These are phyloP conservation scores for Dryas alaskensis DNA, from an alignment of 306 rosid species.

Conservation along the genomic window DNA sequence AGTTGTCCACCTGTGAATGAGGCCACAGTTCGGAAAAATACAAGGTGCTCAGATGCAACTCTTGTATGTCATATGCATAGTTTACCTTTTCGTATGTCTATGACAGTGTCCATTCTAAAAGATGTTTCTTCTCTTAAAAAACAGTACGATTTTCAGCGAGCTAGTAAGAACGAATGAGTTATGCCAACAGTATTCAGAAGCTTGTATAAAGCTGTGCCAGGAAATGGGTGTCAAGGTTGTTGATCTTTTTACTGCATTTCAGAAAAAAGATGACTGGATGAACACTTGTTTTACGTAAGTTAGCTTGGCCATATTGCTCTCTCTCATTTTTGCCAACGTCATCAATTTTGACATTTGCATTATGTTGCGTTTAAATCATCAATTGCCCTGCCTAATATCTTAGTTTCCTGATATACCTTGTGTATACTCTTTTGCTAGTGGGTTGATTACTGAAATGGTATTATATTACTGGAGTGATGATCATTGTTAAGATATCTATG, in stretches of 20 bases:
- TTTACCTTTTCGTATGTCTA: conserved; percentile 16
- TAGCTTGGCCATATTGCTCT: conserved; percentile 14
- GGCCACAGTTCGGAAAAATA: conserved; percentile 44
- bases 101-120: neutral
- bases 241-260: conserved; percentile 76
- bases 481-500: neutral
- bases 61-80: neutral
- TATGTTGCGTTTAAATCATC: conserved; percentile 6
- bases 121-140: conserved; percentile 16
- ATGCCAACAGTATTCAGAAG: conserved; percentile 76
- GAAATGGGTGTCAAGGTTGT: conserved; percentile 66
- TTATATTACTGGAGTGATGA: neutral
- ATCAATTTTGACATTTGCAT: conserved; percentile 9
- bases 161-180: conserved; percentile 83
- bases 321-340: neutral
- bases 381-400: neutral
- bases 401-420: neutral
- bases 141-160: conserved; percentile 59
- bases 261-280: conserved; percentile 65
- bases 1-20: conserved; percentile 84
- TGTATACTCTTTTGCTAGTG: conserved; percentile 1
- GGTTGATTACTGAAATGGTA: neutral
- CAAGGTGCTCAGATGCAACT: conserved; percentile 49
- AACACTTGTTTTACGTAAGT: conserved; percentile 76
- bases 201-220: conserved; percentile 69